A percentile compares a stretch with the other conserved stretches of the same genome.
phyloP scores from a whole-genome alignment of 345 rosid species.

The Pistacia atlantica region DNA sequence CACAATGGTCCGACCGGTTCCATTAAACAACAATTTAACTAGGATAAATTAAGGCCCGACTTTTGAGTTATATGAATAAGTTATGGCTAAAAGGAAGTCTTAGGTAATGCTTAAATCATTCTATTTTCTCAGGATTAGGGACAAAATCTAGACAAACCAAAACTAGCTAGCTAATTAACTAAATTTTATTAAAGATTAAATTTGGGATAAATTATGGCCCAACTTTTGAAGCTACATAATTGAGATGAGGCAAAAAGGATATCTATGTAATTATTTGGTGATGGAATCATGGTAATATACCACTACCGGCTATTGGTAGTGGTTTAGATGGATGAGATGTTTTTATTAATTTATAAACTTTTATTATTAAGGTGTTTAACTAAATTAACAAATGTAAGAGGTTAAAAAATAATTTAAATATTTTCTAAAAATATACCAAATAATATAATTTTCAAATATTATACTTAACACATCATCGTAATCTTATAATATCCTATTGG shows the following conservation, averaged over 20 bases:
- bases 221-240: constrained; percentile 20
- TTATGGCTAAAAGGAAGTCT: neutral
- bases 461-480: too few species aligned
- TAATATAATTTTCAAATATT: too few species aligned
- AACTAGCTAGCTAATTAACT: neutral
- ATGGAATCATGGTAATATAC: neutral
- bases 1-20: neutral
- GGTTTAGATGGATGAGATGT: too few species aligned
- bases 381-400: too few species aligned
- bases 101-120: neutral
- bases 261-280: neutral
- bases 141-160: constrained; percentile 10
- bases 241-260: constrained; percentile 5
- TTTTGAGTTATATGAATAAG: neutral
- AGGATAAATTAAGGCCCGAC: neutral
- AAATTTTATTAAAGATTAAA: constrained; percentile 4
- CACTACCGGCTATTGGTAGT: too few species aligned
- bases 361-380: too few species aligned
- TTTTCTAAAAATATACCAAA: too few species aligned
- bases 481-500: too few species aligned
- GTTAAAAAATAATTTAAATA: too few species aligned
- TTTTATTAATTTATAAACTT: too few species aligned
- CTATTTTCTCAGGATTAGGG: constrained; percentile 2
- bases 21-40: neutral
- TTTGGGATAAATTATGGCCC: constrained; percentile 15